Conservation (phyloP, 371 early-diverging fungal genomes). For the Batkoa obscura region DNA sequence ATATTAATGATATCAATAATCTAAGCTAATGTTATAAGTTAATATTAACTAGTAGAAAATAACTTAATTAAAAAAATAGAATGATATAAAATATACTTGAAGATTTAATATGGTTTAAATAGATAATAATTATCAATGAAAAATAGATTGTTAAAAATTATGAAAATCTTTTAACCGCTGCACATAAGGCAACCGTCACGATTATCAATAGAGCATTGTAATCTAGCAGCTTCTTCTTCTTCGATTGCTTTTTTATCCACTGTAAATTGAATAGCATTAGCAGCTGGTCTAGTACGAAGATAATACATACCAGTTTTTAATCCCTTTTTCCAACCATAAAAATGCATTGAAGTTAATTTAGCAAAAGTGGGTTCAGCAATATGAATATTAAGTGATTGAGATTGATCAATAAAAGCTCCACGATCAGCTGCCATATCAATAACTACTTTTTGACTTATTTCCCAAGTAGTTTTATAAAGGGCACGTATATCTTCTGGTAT, state of each 20-base stretch:
- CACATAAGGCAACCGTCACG: slow-evolving; percentile 82
- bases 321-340: slow-evolving; percentile 97
- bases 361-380: slow-evolving; percentile 80
- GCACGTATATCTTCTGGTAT: slow-evolving; percentile 88
- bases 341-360: slow-evolving; percentile 96
- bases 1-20: too few relatives aligned
- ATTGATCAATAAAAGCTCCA: slow-evolving; percentile 97
- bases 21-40: too few relatives aligned
- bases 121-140: too few relatives aligned
- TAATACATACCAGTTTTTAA: slow-evolving; percentile 99
- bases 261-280: slow-evolving; percentile 93
- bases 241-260: slow-evolving; percentile 36
- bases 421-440: slow-evolving; percentile 84
- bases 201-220: slow-evolving; percentile 73
- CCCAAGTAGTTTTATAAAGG: slow-evolving; percentile 98
- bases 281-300: slow-evolving; percentile 90
- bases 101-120: too few relatives aligned
- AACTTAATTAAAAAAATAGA: too few relatives aligned
- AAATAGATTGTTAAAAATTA: not conserved
- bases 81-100: too few relatives aligned
- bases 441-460: slow-evolving; percentile 77
- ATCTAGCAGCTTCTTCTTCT: slow-evolving; percentile 17
- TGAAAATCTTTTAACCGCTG: slow-evolving; percentile 30
- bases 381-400: slow-evolving; percentile 96
- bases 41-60: too few relatives aligned